Evolutionary conservation across 83 land plant genomes (phyloP).

Genomic region (Picea mariana): DNA sequence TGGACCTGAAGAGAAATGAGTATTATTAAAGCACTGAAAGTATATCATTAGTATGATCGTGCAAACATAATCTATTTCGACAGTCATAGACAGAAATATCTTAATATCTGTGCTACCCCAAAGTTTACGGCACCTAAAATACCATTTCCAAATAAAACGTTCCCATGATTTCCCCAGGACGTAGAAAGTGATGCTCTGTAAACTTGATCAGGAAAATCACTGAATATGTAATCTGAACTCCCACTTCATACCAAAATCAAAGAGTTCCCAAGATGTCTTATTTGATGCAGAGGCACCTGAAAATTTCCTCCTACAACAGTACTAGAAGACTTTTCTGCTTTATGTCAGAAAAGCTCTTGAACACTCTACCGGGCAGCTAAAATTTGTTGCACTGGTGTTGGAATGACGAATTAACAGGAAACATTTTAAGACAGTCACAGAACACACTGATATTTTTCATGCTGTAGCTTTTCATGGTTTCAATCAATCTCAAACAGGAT

Average conservation of each 20-base stretch:
- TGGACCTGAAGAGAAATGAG: constrained; percentile 61
- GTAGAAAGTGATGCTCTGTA: neutral
- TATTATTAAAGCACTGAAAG: neutral
- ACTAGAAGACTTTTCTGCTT: neutral
- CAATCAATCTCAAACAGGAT: too few species aligned
- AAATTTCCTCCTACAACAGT: neutral
- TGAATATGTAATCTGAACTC: too few species aligned
- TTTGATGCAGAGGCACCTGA: neutral
- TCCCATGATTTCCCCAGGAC: neutral
- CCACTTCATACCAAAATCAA: neutral
- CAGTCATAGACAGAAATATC: neutral
- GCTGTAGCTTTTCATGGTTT: too few species aligned
- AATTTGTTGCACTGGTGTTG: too few species aligned
- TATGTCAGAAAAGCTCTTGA: too few species aligned
- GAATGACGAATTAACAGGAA: too few species aligned
- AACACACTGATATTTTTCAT: too few species aligned
- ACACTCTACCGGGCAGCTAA: too few species aligned
- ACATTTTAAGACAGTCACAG: too few species aligned
- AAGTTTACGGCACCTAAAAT: neutral
- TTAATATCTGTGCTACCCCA: neutral
- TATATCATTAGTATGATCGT: neutral
- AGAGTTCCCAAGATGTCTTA: neutral
- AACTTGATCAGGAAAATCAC: neutral
- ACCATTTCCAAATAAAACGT: neutral
- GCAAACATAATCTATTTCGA: neutral